A percentile compares a stretch with the other conserved stretches of the same genome.
These are phyloP conservation scores for Davidsoniella eucalypti DNA, from an alignment of 2,329 filamentous ascomycete genomes.

Conservation along the genomic window DNA sequence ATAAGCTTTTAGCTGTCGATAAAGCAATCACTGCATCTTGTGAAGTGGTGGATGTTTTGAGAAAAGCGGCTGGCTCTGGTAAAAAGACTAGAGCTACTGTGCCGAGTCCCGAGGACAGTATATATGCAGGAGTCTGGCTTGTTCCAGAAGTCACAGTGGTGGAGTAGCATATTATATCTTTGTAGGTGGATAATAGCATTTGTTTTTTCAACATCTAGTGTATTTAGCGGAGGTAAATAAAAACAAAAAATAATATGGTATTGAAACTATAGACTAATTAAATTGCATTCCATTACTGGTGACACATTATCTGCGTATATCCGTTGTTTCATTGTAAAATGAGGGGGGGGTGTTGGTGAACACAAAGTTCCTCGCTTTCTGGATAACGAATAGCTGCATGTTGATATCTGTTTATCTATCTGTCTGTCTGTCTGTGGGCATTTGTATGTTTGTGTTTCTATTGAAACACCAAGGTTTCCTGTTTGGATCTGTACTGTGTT, in stretches of 20 bases:
- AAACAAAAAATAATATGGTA: not conserved
- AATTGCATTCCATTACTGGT: not conserved
- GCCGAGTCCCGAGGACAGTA: not conserved
- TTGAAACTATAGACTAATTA: not conserved
- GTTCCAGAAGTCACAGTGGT: slow-evolving; percentile 4
- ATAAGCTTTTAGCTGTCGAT: not conserved
- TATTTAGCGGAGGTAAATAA: not conserved
- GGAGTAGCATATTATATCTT: not conserved
- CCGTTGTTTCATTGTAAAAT: too few relatives aligned
- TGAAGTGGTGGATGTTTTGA: slow-evolving; percentile 22
- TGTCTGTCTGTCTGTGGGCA: too few relatives aligned
- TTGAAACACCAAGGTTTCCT: not conserved
- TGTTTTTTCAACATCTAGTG: too few relatives aligned
- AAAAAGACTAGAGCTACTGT: slow-evolving; percentile 5
- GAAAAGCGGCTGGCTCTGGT: slow-evolving; percentile 25
- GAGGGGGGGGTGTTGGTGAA: too few relatives aligned
- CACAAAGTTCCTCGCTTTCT: too few relatives aligned
- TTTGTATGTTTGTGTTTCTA: too few relatives aligned
- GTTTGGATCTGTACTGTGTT: not conserved
- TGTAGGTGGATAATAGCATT: too few relatives aligned
- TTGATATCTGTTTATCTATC: too few relatives aligned
- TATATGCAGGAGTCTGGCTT: slow-evolving; percentile 8
- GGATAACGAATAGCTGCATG: too few relatives aligned
- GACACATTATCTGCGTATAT: not conserved
- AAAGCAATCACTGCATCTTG: not conserved